A percentile compares a stretch with the other conserved stretches of the same genome.
These are phyloP conservation scores for Sugiyamaella paludigena DNA, from an alignment of 1,139 yeast genomes.

Conservation along the genomic window DNA sequence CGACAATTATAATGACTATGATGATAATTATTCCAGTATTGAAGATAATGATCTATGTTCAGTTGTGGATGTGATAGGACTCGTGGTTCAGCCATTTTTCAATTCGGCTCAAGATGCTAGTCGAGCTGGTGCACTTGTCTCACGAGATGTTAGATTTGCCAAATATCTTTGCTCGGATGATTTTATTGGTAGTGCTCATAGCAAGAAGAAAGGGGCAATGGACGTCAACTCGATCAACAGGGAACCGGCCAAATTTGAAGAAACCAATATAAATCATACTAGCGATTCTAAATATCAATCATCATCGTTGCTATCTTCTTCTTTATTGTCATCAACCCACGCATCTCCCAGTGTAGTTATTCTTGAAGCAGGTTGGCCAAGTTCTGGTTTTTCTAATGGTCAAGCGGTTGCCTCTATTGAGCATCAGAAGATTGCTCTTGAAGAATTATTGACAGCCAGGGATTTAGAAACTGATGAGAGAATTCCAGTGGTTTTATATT, in stretches of 20 bases:
- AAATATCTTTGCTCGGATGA: conserved; percentile 31
- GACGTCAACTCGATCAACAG: background rate
- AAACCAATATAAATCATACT: background rate
- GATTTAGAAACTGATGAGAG: conserved; percentile 21
- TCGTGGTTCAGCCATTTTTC: conserved; percentile 32
- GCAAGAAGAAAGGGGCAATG: conserved; percentile 1
- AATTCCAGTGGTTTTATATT: conserved; percentile 26
- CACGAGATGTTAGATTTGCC: conserved; percentile 32
- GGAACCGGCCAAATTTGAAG: background rate
- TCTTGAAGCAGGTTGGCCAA: conserved; percentile 74
- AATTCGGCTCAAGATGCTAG: conserved; percentile 25
- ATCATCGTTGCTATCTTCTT: background rate
- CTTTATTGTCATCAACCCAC: background rate
- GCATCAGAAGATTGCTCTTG: conserved; percentile 55
- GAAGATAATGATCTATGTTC: conserved; percentile 32
- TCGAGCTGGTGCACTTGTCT: conserved; percentile 26
- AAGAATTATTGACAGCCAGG: conserved; percentile 40
- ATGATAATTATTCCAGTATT: conserved; percentile 2
- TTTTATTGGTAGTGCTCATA: conserved; percentile 29
- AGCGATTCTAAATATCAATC: background rate
- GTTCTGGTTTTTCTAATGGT: conserved; percentile 52
- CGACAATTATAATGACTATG: background rate
- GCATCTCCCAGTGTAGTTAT: conserved; percentile 41
- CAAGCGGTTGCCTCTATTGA: conserved; percentile 54
- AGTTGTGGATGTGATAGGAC: conserved; percentile 31